Conservation (phyloP, 768 basidiomycete genomes). For the Mycena haematopus region DNA sequence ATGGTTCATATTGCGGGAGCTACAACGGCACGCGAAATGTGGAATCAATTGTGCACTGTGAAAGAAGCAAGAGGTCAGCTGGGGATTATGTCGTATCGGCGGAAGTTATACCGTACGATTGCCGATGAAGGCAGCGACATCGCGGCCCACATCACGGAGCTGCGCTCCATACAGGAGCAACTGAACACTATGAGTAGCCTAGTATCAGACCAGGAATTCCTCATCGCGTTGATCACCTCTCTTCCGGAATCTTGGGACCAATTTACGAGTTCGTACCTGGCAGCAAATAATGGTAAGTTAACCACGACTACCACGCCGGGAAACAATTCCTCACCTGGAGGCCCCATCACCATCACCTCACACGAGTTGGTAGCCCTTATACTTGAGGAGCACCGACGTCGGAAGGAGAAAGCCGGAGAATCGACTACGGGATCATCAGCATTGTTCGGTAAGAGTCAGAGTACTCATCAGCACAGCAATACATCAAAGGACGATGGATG, state of each 20-base stretch:
- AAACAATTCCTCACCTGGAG: too few relatives aligned
- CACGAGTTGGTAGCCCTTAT: too few relatives aligned
- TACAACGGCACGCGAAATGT: conserved; percentile 10
- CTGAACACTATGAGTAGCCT: conserved; percentile 11
- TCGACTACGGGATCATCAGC: not conserved
- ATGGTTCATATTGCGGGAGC: conserved; percentile 23
- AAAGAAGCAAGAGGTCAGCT: conserved; percentile 20
- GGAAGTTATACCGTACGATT: conserved; percentile 11
- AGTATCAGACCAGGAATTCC: conserved; percentile 22
- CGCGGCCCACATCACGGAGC: too few relatives aligned
- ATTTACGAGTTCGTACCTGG: conserved; percentile 18
- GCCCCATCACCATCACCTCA: too few relatives aligned
- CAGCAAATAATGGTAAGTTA: conserved; percentile 14
- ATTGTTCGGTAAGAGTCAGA: too few relatives aligned
- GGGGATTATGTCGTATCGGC: conserved; percentile 15
- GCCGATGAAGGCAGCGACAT: conserved; percentile 18
- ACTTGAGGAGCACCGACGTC: too few relatives aligned
- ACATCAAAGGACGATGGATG: too few relatives aligned
- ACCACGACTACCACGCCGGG: not conserved
- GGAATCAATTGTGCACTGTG: conserved; percentile 11
- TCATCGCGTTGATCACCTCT: conserved; percentile 15
- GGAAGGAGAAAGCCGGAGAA: too few relatives aligned
- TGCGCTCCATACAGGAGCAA: conserved; percentile 10
- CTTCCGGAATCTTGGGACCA: too few relatives aligned
- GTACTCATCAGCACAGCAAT: not conserved